phyloP scores from a whole-genome alignment of 371 early-diverging fungal species.

The Zopfochytrium polystomum region DNA sequence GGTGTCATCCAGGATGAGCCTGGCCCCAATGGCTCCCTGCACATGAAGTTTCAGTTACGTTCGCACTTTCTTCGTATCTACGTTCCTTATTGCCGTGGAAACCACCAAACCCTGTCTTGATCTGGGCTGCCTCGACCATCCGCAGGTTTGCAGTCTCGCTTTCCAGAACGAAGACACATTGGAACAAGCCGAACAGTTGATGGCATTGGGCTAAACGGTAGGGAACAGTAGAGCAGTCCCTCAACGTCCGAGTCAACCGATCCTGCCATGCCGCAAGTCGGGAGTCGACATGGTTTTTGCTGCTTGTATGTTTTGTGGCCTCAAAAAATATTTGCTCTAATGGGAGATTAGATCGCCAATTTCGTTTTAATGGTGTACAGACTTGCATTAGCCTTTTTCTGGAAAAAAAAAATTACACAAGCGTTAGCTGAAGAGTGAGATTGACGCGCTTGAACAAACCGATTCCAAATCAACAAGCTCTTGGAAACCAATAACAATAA shows the following conservation, averaged over 20 bases:
- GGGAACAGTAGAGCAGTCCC: slow-evolving; percentile 32
- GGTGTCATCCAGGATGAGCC: slow-evolving; percentile 70
- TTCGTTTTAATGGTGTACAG: too few relatives aligned
- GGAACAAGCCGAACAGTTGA: slow-evolving; percentile 78
- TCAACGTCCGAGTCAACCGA: slow-evolving; percentile 51
- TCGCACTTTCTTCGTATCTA: not conserved
- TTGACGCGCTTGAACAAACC: too few relatives aligned
- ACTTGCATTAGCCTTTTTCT: slow-evolving; percentile 37
- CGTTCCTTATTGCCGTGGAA: slow-evolving; percentile 80
- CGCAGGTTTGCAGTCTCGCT: slow-evolving; percentile 7
- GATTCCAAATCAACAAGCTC: slow-evolving; percentile 84
- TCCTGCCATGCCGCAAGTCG: slow-evolving; percentile 62
- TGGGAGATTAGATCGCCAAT: too few relatives aligned
- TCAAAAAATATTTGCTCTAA: too few relatives aligned
- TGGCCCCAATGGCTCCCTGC: slow-evolving; percentile 77
- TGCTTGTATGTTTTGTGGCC: too few relatives aligned
- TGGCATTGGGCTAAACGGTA: slow-evolving; percentile 66
- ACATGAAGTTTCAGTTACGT: not conserved
- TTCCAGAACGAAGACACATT: slow-evolving; percentile 64
- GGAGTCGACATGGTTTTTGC: slow-evolving; percentile 22
- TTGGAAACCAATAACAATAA: slow-evolving; percentile 83
- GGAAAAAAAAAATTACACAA: too few relatives aligned
- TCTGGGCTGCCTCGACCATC: slow-evolving; percentile 37
- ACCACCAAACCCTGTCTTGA: slow-evolving; percentile 82
- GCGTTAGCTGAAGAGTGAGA: too few relatives aligned